Conservation (phyloP, 2,329 filamentous ascomycete genomes). For the Diaporthe sp. region DNA sequence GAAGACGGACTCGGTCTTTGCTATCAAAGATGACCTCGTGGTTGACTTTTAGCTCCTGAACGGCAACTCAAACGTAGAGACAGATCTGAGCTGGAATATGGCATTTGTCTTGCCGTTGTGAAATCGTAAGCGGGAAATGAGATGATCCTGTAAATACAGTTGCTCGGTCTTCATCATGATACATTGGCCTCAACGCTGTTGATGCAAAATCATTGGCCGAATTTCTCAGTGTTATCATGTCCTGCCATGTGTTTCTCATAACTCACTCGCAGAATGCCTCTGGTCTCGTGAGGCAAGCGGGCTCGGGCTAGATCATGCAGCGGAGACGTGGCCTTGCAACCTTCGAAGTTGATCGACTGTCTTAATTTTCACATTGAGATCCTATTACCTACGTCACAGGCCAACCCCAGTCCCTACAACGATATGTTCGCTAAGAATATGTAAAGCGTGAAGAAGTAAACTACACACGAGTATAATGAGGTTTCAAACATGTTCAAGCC, state of each 20-base stretch:
- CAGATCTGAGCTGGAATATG: slow-evolving; percentile 54
- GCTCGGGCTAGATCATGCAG: background rate
- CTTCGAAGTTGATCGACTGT: too few species aligned
- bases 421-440: background rate
- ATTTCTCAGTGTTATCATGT: background rate
- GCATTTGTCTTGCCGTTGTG: slow-evolving; percentile 47
- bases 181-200: too few species aligned
- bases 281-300: background rate
- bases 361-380: background rate
- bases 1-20: slow-evolving; percentile 54
- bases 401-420: background rate
- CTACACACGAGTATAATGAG: background rate
- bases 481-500: background rate
- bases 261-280: background rate
- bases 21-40: slow-evolving; percentile 54
- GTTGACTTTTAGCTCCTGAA: slow-evolving; percentile 53
- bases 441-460: background rate
- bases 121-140: background rate
- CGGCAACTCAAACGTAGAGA: slow-evolving; percentile 49
- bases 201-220: too few species aligned
- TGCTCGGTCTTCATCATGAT: too few species aligned
- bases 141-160: too few species aligned
- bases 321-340: too few species aligned
- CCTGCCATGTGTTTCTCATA: background rate
- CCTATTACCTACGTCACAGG: background rate